Base-by-base conservation (phyloP, 257 asterid genomes). In the Nicotiana benthamiana region DNA sequence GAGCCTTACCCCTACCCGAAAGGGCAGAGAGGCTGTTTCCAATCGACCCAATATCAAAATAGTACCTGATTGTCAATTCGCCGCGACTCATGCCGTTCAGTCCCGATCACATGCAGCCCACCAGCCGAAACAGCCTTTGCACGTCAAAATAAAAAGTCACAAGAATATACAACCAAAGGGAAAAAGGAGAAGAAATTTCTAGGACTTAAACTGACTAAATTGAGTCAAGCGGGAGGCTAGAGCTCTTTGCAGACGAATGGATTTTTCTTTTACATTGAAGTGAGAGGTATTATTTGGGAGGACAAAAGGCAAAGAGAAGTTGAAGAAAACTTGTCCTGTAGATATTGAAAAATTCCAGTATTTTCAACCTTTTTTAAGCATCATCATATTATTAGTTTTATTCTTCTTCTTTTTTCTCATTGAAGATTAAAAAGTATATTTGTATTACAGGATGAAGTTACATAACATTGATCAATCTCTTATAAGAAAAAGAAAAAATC, bases 21-120 rank as follows among this genome's bases (percentile, higher is more conserved):
- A n/a, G n/a, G n/a, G n/a, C n/a, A n/a, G n/a, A n/a, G n/a, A n/a
- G n/a, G n/a, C n/a, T n/a, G n/a, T n/a, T n/a, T n/a, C n/a, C n/a
- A n/a, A n/a, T n/a, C n/a, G n/a, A n/a, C n/a, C n/a, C 40, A 40
- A 57, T 60, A 66, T 56, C 26, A 83, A 83, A 68, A 46, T 28
- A 82, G 43, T 54, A 90, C 99, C 97, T 96, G 99, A 86, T 96
- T 96, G 90, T 96, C 99, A 83, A 96, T 92, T 87, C 98, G 96
- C 81, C 99, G 99, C 43, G 98, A 96, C 86, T 96, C 99, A 51
- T 96, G 99, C 30, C 99, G 97, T 82, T 96, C 99, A 62, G 98
- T 92, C 78, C 99, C 98, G 79, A 96, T 93, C 66, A 96, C 99
- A 87, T 96, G 99, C 87, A 94, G 97, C 27, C 99, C 98, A 66